Evolutionary conservation across 768 basidiomycete species (phyloP), one percentile per base, ranked within the genome.

Genomic region (Pisolithus tinctorius): DNA sequence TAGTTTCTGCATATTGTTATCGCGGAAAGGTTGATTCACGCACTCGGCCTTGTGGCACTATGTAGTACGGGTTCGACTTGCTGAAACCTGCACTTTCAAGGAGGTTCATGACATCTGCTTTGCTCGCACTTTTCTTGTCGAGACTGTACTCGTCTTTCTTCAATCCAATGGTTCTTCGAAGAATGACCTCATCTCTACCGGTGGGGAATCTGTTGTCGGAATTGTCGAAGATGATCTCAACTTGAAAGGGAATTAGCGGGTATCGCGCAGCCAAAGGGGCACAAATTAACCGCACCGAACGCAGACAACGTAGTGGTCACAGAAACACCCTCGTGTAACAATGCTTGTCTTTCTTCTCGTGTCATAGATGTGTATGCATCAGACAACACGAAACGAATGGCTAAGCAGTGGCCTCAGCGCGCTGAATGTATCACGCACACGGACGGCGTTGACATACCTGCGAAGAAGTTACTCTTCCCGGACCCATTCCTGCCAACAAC

Each of bases 111-210:
- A 99, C 91, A 62, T 99, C 96, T 3, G 93, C 95, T 68, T 96
- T 96, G 67, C 83, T 88, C 0, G 88, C 87, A 55, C 87, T 92
- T 74, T 97, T 98, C 74, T 88, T 87, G 70, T 99, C 95, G 27
- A 98, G 75, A 56, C 88, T 90, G 71, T 98, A 99, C 71, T 98
- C 96, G 63, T 98, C 96, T 71, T 98, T 99, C 77, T 99, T 98
- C 40, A 93, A 66, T 46, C 96, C 96, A 51, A 99, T 97, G 2
- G 96, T 98, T 29, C 96, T 81, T 11, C 96, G 81, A 4, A 99
- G 76, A 29, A 89, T 81, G 41, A 96, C 81, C 55, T 93, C 91
- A 1, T 90, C 84, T 48, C 88, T 82, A 11, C 86, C 86, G 16
- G 93, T 98, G 1, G 93, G 93, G 66, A 99, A 97, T 2, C 96